Percentiles rank a stretch among this genome's conserved stretches.
phyloP scores from a whole-genome alignment of 2,329 filamentous ascomycete species.

The Cladophialophora immunda region DNA sequence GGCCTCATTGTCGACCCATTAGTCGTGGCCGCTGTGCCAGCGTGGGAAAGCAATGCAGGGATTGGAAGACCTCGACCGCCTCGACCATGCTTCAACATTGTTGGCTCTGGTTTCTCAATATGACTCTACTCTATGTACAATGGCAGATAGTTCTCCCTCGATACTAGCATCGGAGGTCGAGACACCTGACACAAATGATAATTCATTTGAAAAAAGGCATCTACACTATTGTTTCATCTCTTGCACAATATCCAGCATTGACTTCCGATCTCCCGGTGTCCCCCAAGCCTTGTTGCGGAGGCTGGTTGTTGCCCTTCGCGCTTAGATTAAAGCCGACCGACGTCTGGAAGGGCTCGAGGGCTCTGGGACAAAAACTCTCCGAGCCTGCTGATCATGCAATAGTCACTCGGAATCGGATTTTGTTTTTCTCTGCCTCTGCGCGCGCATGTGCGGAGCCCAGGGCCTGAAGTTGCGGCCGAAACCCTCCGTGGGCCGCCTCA shows the following conservation, averaged over 20 bases:
- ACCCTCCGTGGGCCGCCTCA: constrained; percentile 9
- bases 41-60: constrained; percentile 29
- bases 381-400: constrained; percentile 8
- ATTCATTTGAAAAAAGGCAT: not conserved
- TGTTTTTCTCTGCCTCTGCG: constrained; percentile 8
- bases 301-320: not conserved
- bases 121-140: constrained; percentile 20
- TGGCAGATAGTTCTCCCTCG: constrained; percentile 7
- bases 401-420: constrained; percentile 10
- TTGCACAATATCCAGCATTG: not conserved
- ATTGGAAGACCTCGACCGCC: not conserved
- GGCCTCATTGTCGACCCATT: constrained; percentile 29
- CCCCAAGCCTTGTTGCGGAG: not conserved
- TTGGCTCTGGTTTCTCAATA: constrained; percentile 9
- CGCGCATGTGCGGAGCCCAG: constrained; percentile 9
- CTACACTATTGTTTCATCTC: not conserved
- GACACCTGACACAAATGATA: constrained; percentile 14
- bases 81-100: constrained; percentile 2
- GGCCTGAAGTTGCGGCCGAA: constrained; percentile 17
- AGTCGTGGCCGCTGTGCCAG: constrained; percentile 39
- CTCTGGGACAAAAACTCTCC: not conserved
- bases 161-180: constrained; percentile 14
- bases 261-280: constrained; percentile 3
- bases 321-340: not conserved
- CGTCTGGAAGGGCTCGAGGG: not conserved